Base-by-base conservation (phyloP, 2,329 filamentous ascomycete species). In the Endothia cerciana region DNA sequence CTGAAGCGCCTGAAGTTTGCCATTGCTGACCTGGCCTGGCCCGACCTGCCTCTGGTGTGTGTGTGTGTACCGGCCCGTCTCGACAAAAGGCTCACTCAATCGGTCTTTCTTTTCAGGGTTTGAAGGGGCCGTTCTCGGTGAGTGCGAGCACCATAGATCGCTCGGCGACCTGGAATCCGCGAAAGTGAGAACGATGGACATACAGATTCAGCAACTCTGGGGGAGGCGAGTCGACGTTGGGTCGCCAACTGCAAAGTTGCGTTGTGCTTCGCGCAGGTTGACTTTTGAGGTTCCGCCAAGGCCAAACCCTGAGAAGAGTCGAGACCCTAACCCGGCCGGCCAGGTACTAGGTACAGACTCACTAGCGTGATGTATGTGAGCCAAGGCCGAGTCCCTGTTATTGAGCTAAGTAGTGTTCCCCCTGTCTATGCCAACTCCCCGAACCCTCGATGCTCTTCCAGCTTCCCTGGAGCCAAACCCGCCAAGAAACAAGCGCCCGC, bases 1-100 rank as follows among this genome's bases (percentile, higher is more conserved):
- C 87, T 87, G 82, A 98, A 97, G 71, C 91, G 89, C 62, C 94
- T 90, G 74, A 98, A 91, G 63, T 91, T 91, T 64, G 91, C 90
- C 93, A 96, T 96, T n/a, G 55, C 51, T 63, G 28, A 7, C 7
- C 30, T 65, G 53, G n/a, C n/a, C n/a, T n/a, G n/a, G n/a, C n/a
- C n/a, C n/a, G n/a, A n/a, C n/a, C n/a, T n/a, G n/a, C n/a, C n/a
- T 22, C 60, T 45, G 40, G 17, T 19, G 40, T n/a, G n/a, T 47
- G 28, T 28, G 55, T 4, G 40, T 36, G 58, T 30, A 10, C 36
- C 56, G 22, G 41, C 25, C 22, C 41, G 62, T 56, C 22, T 25
- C 25, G n/a, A 49, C 6, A n/a, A 4, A 11, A 51, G 47, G 47
- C 47, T 51, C 25, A 51, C 45, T 49, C 47, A n/a, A 10, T 17